Evolutionary conservation across 257 asterid species (phyloP), one percentile per base, ranked within the genome.

Genomic region (Solanum peruvianum): DNA sequence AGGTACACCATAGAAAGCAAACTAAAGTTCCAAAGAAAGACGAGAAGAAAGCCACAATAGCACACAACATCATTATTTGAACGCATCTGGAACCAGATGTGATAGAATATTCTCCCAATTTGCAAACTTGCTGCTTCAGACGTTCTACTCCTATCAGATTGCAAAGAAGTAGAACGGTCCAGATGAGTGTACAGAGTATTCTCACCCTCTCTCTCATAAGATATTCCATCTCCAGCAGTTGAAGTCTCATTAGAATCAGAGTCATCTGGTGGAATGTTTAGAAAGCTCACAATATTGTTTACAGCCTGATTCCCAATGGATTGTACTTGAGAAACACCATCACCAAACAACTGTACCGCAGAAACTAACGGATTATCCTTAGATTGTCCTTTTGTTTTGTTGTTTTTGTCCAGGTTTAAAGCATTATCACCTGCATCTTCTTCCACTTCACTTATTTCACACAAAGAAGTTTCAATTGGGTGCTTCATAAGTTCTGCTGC

Each of bases 281-380:
- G 89, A 91, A 97, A 97, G 93, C 91, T 96, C 80, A 92, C 98
- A 52, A 97, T 93, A 91, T 94, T 97, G 93, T 86, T 97, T 44
- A 96, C 98, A 29, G 99, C 99, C 90, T 91, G 98, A 91, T 96
- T 97, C 77, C 99, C 99, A n/a, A 97, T 94, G 45, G 98, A 96
- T 86, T 97, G 99, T 85, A 97, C 98, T 88, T 97, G 99, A 86
- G 96, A 93, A 88, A 97, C 99, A 70, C 99, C 97, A 89, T 95
- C 98, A 29, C 97, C 99, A 49, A 97, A 89, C 86, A 97, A 88
- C 87, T 97, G 99, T 31, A 93, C 99, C 44, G 99, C 99, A 88
- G 99, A 95, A 85, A 94, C 94, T 88, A 97, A 90, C 23, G 95
- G 96, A 87, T 92, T 92, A 85, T 97, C 99, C 90, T 91, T 95